Percentiles rank a stretch among this genome's conserved stretches.
phyloP scores from a whole-genome alignment of 140 eudicot species.

The Ambrosia hybrid region DNA sequence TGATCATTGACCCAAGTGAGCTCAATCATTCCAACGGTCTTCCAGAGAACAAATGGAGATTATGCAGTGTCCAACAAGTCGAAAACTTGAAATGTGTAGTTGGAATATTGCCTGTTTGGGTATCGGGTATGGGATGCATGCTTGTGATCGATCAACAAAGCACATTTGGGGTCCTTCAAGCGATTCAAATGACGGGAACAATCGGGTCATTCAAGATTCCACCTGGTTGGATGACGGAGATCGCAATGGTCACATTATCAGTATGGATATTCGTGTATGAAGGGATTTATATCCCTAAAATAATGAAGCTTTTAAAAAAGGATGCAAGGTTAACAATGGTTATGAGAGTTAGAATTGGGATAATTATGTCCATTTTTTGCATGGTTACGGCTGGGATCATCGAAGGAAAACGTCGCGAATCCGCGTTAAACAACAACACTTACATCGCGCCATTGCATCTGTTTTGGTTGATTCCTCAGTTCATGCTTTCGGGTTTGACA shows the following conservation, averaged over 20 bases:
- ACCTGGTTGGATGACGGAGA: slow-evolving; percentile 48
- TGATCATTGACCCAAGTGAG: slow-evolving; percentile 42
- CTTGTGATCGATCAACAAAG: slow-evolving; percentile 50
- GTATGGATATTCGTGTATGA: slow-evolving; percentile 62
- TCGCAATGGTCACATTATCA: slow-evolving; percentile 52
- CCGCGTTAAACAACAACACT: slow-evolving; percentile 30
- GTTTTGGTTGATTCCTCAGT: slow-evolving; percentile 50
- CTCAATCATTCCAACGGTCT: slow-evolving; percentile 29
- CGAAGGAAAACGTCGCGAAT: slow-evolving; percentile 45
- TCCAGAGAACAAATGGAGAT: slow-evolving; percentile 41
- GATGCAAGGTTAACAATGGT: slow-evolving; percentile 42
- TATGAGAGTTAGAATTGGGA: slow-evolving; percentile 49
- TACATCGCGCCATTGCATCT: slow-evolving; percentile 46
- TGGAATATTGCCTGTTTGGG: slow-evolving; percentile 60
- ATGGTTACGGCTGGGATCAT: slow-evolving; percentile 51
- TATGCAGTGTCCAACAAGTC: slow-evolving; percentile 60
- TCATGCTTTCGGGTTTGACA: slow-evolving; percentile 49
- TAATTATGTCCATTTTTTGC: slow-evolving; percentile 49
- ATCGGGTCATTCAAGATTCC: slow-evolving; percentile 55
- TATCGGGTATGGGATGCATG: slow-evolving; percentile 56
- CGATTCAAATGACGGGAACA: slow-evolving; percentile 45
- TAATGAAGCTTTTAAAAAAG: slow-evolving; percentile 30
- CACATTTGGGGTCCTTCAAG: slow-evolving; percentile 63
- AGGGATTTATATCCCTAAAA: slow-evolving; percentile 39
- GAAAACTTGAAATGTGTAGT: slow-evolving; percentile 54